A percentile compares a stretch with the other conserved stretches of the same genome.
Conservation (phyloP, 352 stramenopile genomes). For the Phytophthora multivora region DNA sequence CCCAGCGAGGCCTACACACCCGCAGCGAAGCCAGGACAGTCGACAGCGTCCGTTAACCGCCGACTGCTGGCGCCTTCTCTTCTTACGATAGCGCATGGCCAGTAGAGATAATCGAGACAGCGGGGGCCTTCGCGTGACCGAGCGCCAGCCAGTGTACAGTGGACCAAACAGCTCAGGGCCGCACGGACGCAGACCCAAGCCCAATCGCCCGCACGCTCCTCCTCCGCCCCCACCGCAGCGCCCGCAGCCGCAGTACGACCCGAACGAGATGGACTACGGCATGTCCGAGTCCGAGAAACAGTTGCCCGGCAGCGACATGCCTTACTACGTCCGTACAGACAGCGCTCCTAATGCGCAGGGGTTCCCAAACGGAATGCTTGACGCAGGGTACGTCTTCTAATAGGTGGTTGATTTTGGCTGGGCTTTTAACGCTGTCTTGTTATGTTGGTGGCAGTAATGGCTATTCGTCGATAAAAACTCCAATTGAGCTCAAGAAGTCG, state of each 20-base stretch:
- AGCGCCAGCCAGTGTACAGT: slow-evolving; percentile 37
- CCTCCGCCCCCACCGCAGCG: slow-evolving; percentile 21
- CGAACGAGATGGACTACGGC: slow-evolving; percentile 22
- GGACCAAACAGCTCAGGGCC: slow-evolving; percentile 14
- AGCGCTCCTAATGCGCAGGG: slow-evolving; percentile 21
- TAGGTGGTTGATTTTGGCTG: neutral
- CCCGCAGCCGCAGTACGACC: slow-evolving; percentile 13
- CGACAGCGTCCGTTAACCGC: neutral
- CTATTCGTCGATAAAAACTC: slow-evolving; percentile 62
- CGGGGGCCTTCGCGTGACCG: slow-evolving; percentile 25
- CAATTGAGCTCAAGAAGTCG: slow-evolving; percentile 52
- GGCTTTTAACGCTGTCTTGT: slow-evolving; percentile 3
- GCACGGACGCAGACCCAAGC: slow-evolving; percentile 5
- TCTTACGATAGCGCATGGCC: slow-evolving; percentile 12
- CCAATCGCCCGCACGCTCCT: slow-evolving; percentile 22
- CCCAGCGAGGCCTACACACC: neutral
- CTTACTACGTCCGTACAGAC: slow-evolving; percentile 33
- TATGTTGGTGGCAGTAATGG: slow-evolving; percentile 29
- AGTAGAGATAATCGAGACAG: slow-evolving; percentile 28
- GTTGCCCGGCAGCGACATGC: slow-evolving; percentile 21
- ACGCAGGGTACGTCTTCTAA: slow-evolving; percentile 34
- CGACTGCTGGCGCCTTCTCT: neutral
- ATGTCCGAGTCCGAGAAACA: slow-evolving; percentile 16
- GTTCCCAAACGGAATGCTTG: slow-evolving; percentile 32
- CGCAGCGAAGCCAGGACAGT: neutral